Evolutionary conservation across 495 filamentous ascomycete species (phyloP).

Genomic region (Clohesyomyces aquaticus): DNA sequence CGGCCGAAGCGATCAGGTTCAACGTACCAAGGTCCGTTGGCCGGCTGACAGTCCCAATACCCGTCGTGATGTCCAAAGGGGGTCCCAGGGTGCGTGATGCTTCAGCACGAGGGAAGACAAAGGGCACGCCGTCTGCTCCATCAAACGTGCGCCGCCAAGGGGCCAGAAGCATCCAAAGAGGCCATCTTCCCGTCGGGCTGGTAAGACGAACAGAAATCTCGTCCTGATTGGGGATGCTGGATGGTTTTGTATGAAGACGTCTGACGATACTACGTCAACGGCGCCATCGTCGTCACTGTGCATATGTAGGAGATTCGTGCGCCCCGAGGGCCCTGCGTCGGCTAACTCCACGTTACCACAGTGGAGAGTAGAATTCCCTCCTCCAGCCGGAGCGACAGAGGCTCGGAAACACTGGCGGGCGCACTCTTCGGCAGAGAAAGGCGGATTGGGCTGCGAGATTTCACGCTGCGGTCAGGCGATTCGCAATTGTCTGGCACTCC

Average conservation of each 20-base stretch:
- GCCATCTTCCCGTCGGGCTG: conserved; percentile 22
- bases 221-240: conserved; percentile 20
- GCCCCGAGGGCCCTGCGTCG: conserved; percentile 30
- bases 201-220: too few species aligned
- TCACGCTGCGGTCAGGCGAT: neutral
- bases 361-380: too few species aligned
- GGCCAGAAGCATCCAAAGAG: conserved; percentile 30
- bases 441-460: neutral
- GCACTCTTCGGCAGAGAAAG: too few species aligned
- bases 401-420: too few species aligned
- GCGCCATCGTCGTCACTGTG: conserved; percentile 31
- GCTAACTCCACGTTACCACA: neutral
- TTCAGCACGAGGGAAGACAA: too few species aligned
- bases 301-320: conserved; percentile 5
- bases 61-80: too few species aligned
- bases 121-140: too few species aligned
- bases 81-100: too few species aligned
- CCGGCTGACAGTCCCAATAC: too few species aligned
- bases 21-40: too few species aligned
- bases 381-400: too few species aligned
- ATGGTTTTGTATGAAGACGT: conserved; percentile 29
- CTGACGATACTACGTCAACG: conserved; percentile 28
- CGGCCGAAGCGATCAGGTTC: too few species aligned
- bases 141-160: conserved; percentile 24
- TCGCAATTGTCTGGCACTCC: neutral